These are phyloP conservation scores for Pyrus betulifolia DNA, from an alignment of 306 rosid species.

Conservation along the genomic window DNA sequence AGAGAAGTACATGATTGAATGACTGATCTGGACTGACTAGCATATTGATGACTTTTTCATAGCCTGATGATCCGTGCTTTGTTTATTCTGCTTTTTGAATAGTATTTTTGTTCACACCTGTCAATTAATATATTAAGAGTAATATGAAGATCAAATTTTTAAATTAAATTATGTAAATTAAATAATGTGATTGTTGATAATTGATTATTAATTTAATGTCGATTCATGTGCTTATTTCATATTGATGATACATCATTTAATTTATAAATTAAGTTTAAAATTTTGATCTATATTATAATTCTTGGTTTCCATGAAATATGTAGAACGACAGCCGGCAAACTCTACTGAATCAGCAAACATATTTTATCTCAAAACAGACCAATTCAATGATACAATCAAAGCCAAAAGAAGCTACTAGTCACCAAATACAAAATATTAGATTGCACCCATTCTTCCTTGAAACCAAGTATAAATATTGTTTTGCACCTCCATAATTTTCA, in stretches of 20 bases:
- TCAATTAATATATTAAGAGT: background rate
- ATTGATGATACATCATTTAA: too few species aligned
- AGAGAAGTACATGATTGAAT: background rate
- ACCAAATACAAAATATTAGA: background rate
- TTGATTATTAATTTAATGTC: too few species aligned
- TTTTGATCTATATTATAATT: too few species aligned
- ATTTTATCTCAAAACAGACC: background rate
- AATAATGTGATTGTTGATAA: too few species aligned
- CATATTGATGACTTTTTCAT: background rate
- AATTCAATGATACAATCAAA: background rate
- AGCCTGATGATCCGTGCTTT: background rate
- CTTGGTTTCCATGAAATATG: background rate
- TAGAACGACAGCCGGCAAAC: background rate
- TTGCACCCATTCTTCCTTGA: background rate
- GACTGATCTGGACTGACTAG: background rate
- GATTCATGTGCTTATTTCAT: too few species aligned
- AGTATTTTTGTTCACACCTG: background rate
- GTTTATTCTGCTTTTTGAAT: background rate
- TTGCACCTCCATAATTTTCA: background rate
- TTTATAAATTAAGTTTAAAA: too few species aligned
- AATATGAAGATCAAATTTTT: fast-evolving
- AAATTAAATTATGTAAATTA: too few species aligned
- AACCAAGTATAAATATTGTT: background rate
- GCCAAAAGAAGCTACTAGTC: background rate
- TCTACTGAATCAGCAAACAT: background rate